Conservation (phyloP, 345 rosid species). For the Sisymbrium altissimum region DNA sequence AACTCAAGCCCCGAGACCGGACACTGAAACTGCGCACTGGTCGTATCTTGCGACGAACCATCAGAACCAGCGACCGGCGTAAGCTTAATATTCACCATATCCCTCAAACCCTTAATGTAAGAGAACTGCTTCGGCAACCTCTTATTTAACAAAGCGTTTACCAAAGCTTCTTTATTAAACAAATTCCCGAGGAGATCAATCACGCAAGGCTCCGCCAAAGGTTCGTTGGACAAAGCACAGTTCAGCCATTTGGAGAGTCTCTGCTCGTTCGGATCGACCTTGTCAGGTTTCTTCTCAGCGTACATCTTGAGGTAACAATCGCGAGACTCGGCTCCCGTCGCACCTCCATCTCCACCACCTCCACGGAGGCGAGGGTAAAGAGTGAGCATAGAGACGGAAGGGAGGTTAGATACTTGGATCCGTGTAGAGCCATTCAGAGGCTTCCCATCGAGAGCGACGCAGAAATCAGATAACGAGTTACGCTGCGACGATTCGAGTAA, state of each 20-base stretch:
- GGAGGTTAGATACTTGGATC: conserved; percentile 39
- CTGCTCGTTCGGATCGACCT: conserved; percentile 89
- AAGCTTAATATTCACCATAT: conserved; percentile 65
- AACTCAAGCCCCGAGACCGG: conserved; percentile 79
- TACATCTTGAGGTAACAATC: conserved; percentile 98
- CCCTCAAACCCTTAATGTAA: conserved; percentile 77
- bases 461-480: conserved; percentile 36
- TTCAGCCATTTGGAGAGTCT: conserved; percentile 84
- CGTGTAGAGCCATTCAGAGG: conserved; percentile 44
- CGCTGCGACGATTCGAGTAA: conserved; percentile 21
- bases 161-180: conserved; percentile 81
- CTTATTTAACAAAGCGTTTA: conserved; percentile 64
- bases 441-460: conserved; percentile 60
- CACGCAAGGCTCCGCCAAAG: conserved; percentile 76
- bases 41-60: conserved; percentile 32
- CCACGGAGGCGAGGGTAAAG: conserved; percentile 58
- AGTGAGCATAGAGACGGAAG: conserved; percentile 57
- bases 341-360: conserved; percentile 99
- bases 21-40: conserved; percentile 62
- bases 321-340: conserved; percentile 93
- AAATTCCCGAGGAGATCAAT: conserved; percentile 79
- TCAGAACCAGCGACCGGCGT: conserved; percentile 48
- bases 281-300: conserved; percentile 91
- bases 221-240: conserved; percentile 77
- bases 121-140: conserved; percentile 67